These are phyloP conservation scores for Oxytropis ochrocephala DNA, from an alignment of 306 rosid species.

Conservation along the genomic window DNA sequence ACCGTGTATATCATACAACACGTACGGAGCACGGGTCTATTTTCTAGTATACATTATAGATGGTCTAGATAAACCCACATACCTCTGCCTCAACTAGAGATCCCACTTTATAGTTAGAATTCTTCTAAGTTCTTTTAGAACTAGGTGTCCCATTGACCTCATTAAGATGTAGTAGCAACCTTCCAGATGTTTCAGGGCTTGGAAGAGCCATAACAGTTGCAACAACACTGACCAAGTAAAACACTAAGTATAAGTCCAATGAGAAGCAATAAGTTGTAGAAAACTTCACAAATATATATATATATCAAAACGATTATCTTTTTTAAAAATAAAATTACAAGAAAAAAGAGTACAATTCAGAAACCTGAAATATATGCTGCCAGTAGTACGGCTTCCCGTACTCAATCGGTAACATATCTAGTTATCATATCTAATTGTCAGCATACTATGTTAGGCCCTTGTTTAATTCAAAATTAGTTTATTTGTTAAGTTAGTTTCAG, in stretches of 20 bases:
- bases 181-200: constrained; percentile 62
- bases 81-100: constrained; percentile 94
- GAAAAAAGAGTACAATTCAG: not conserved
- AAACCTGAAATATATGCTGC: not conserved
- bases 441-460: too few relatives aligned
- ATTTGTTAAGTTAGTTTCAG: too few relatives aligned
- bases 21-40: too few relatives aligned
- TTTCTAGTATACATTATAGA: not conserved
- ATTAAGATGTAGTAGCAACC: constrained; percentile 64
- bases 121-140: constrained; percentile 73
- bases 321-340: not conserved
- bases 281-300: not conserved
- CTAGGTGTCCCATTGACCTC: constrained; percentile 49
- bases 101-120: constrained; percentile 65
- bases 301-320: not conserved
- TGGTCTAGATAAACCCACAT: constrained; percentile 16
- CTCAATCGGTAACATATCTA: too few relatives aligned
- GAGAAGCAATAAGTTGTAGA: not conserved
- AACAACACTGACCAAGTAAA: constrained; percentile 51
- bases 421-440: too few relatives aligned
- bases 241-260: constrained; percentile 13
- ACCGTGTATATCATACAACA: too few relatives aligned
- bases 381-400: too few relatives aligned
- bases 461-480: too few relatives aligned
- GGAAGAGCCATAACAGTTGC: constrained; percentile 80